These are phyloP conservation scores for Dendrobium officinale DNA, from an alignment of 106 monocot genomes.

Conservation along the genomic window DNA sequence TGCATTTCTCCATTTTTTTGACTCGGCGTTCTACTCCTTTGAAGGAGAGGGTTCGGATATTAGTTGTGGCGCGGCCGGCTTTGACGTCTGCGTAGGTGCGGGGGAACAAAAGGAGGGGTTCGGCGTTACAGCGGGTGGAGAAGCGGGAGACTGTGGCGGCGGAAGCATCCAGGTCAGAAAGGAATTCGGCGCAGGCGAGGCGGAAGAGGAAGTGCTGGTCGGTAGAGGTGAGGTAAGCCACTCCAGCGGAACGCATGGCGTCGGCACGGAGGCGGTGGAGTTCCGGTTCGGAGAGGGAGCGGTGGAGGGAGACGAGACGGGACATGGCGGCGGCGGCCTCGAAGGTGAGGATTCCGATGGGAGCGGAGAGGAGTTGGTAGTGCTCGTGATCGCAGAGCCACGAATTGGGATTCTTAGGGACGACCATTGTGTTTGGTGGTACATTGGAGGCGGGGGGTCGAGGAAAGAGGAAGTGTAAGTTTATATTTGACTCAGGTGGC, in stretches of 20 bases:
- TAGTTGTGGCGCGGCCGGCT: constrained; percentile 19
- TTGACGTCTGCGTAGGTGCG: constrained; percentile 51
- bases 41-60: background rate
- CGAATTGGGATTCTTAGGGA: background rate
- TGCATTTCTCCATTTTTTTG: constrained; percentile 51
- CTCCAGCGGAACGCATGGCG: constrained; percentile 60
- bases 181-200: constrained; percentile 60
- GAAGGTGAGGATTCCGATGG: constrained; percentile 1
- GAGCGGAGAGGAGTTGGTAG: background rate
- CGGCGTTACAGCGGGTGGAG: constrained; percentile 16
- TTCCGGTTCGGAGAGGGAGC: constrained; percentile 41
- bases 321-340: constrained; percentile 32
- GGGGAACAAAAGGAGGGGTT: constrained; percentile 26
- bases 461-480: background rate
- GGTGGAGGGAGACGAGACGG: constrained; percentile 54
- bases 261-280: constrained; percentile 36
- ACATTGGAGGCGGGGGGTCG: background rate
- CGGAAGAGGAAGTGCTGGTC: constrained; percentile 58
- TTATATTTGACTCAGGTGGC: background rate
- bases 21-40: constrained; percentile 37
- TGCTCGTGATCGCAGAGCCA: background rate
- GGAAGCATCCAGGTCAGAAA: constrained; percentile 49
- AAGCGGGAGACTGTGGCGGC: constrained; percentile 46
- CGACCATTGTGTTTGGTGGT: background rate
- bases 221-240: constrained; percentile 65